Conservation (phyloP, 495 filamentous ascomycete species). For the Penicillium argentinense region DNA sequence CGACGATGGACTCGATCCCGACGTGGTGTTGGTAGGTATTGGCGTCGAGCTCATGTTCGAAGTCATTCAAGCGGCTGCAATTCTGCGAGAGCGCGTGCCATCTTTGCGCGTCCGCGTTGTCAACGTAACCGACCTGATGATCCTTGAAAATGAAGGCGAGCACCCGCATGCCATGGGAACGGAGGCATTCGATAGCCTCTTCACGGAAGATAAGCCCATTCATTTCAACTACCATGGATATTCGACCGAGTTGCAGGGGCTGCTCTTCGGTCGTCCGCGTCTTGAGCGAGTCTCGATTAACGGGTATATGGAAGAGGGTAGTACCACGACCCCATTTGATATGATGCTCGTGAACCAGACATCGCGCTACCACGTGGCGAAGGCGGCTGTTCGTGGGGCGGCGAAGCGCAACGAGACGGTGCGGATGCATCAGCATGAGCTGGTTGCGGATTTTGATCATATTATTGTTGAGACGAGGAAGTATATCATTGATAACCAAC, state of each 20-base stretch:
- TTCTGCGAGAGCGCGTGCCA: slow-evolving; percentile 55
- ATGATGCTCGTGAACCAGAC: slow-evolving; percentile 71
- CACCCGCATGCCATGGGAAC: slow-evolving; percentile 63
- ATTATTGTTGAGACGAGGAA: slow-evolving; percentile 51
- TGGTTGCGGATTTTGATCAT: slow-evolving; percentile 48
- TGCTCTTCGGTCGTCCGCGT: slow-evolving; percentile 59
- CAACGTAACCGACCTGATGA: slow-evolving; percentile 75
- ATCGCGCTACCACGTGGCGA: slow-evolving; percentile 61
- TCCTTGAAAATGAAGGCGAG: slow-evolving; percentile 55
- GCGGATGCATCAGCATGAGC: slow-evolving; percentile 42
- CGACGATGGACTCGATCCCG: slow-evolving; percentile 57
- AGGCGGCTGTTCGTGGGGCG: slow-evolving; percentile 53
- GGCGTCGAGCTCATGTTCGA: slow-evolving; percentile 73
- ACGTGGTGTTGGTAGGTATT: slow-evolving; percentile 69
- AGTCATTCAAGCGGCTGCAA: slow-evolving; percentile 61
- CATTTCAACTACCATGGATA: slow-evolving; percentile 78
- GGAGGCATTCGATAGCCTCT: slow-evolving; percentile 57
- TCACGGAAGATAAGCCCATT: slow-evolving; percentile 59
- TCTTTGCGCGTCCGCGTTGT: slow-evolving; percentile 61
- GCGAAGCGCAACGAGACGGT: slow-evolving; percentile 53
- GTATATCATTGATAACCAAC: slow-evolving; percentile 55
- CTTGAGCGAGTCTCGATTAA: slow-evolving; percentile 54
- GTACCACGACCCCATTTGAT: slow-evolving; percentile 71
- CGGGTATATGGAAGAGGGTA: slow-evolving; percentile 71
- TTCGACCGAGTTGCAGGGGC: slow-evolving; percentile 57